Conservation (phyloP, 2,329 filamentous ascomycete species). For the Phialophora chinensis region DNA sequence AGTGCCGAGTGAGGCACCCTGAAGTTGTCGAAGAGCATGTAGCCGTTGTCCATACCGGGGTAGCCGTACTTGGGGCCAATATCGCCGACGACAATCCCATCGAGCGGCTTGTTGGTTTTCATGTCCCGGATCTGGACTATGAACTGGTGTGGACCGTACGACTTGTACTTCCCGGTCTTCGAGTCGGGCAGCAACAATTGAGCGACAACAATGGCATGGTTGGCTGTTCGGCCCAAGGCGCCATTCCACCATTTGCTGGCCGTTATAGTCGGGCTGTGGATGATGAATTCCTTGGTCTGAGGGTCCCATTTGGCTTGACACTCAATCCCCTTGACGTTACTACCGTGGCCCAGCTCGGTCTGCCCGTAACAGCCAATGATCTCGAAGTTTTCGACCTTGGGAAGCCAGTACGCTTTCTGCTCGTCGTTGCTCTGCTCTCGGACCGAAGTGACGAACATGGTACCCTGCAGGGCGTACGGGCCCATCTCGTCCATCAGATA, state of each 20-base stretch:
- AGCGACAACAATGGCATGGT: slow-evolving; percentile 61
- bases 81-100: slow-evolving; percentile 59
- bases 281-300: slow-evolving; percentile 53
- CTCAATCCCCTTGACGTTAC: slow-evolving; percentile 59
- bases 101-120: slow-evolving; percentile 55
- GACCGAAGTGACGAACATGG: slow-evolving; percentile 60
- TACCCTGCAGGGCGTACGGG: slow-evolving; percentile 57
- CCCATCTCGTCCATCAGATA: slow-evolving; percentile 61
- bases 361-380: slow-evolving; percentile 61
- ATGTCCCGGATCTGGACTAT: slow-evolving; percentile 59
- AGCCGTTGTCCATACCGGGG: slow-evolving; percentile 60
- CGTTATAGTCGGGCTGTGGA: slow-evolving; percentile 59
- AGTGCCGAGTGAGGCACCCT: slow-evolving; percentile 57
- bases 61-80: slow-evolving; percentile 64
- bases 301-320: slow-evolving; percentile 56
- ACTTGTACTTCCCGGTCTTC: slow-evolving; percentile 45
- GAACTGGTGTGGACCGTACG: slow-evolving; percentile 60
- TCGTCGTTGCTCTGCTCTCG: slow-evolving; percentile 57
- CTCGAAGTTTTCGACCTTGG: slow-evolving; percentile 56
- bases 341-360: slow-evolving; percentile 60
- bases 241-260: slow-evolving; percentile 64
- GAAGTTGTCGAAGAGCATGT: slow-evolving; percentile 59
- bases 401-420: slow-evolving; percentile 57
- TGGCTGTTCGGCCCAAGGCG: slow-evolving; percentile 59
- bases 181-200: slow-evolving; percentile 55